Conservation (phyloP, 805 yeast genomes). For the Candida dajiaensis region DNA sequence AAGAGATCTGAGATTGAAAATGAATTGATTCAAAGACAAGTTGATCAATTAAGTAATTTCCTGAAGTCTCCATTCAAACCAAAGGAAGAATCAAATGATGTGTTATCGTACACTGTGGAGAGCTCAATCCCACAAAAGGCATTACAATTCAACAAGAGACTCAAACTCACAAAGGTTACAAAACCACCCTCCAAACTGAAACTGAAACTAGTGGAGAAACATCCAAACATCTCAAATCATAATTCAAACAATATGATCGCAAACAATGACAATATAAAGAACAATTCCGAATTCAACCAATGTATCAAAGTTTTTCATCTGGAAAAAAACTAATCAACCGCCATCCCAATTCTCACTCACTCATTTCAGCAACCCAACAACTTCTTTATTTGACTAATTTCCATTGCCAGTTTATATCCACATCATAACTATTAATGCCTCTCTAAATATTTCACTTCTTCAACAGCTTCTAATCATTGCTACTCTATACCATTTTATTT, state of each 20-base stretch:
- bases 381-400: background rate
- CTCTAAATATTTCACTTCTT: background rate
- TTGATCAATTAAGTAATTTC: conserved; percentile 10
- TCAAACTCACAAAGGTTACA: background rate
- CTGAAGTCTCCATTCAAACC: conserved; percentile 19
- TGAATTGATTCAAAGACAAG: conserved; percentile 19
- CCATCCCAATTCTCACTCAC: background rate
- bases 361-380: background rate
- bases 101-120: background rate
- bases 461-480: background rate
- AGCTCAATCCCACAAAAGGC: background rate
- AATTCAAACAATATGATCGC: background rate
- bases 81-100: background rate
- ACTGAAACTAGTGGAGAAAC: conserved; percentile 10
- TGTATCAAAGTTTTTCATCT: conserved; percentile 15
- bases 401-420: background rate
- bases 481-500: background rate
- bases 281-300: conserved; percentile 9
- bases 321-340: conserved; percentile 6
- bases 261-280: background rate
- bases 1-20: conserved; percentile 19
- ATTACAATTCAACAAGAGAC: background rate
- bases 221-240: background rate
- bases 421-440: background rate
- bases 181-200: background rate